Percentiles rank a stretch among this genome's conserved stretches.
Conservation (phyloP, 257 asterid species). For the Rauvolfia tetraphylla region DNA sequence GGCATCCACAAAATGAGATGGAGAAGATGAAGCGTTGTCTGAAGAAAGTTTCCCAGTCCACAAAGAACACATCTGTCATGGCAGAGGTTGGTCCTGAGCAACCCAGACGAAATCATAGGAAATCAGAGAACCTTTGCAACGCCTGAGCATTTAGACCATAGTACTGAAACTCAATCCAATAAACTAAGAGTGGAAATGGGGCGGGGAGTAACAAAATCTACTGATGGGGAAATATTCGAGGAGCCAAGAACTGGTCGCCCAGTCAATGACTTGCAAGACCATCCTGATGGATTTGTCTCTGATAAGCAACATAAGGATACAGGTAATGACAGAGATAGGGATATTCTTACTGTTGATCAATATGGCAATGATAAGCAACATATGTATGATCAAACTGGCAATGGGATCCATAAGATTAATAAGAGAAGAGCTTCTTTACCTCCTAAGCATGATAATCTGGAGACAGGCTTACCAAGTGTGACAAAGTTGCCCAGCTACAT, state of each 20-base stretch:
- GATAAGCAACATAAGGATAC: constrained; percentile 4
- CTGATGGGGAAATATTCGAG: constrained; percentile 10
- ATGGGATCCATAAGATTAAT: constrained; percentile 22
- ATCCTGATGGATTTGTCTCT: constrained; percentile 10
- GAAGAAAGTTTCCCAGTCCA: constrained; percentile 30
- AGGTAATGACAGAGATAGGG: constrained; percentile 17
- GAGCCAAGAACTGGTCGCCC: constrained; percentile 11
- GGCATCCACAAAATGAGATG: constrained; percentile 30
- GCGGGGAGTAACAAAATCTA: constrained; percentile 1
- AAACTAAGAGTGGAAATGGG: constrained; percentile 10
- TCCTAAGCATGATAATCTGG: constrained; percentile 29
- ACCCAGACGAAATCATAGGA: constrained; percentile 20
- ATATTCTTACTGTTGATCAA: constrained; percentile 4
- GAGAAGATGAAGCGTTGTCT: constrained; percentile 29
- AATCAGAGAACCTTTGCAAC: constrained; percentile 17
- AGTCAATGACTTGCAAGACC: constrained; percentile 13
- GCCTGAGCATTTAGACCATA: constrained; percentile 19
- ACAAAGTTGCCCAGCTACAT: constrained; percentile 54
- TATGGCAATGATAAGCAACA: constrained; percentile 9
- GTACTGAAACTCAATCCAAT: constrained; percentile 11
- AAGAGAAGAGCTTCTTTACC: constrained; percentile 43
- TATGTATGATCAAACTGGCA: constrained; percentile 28
- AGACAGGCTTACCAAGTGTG: constrained; percentile 16
- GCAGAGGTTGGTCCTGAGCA: constrained; percentile 27
- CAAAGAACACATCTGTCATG: constrained; percentile 14